Evolutionary conservation across 176 grass and related monocot genomes (phyloP), one percentile per base, ranked within the genome.

Genomic region (Carex myosuroides): DNA sequence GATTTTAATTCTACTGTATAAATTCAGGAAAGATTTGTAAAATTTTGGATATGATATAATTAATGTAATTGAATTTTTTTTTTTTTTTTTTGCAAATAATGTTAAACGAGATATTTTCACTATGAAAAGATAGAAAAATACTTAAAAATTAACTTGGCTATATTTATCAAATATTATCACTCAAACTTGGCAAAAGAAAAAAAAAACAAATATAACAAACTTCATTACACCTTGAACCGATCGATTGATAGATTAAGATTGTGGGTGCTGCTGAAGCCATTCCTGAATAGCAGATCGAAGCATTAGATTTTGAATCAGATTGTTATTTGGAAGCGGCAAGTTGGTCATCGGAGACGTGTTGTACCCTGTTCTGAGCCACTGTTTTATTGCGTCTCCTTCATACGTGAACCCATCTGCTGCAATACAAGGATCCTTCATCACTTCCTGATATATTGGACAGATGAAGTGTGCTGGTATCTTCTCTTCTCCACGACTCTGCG

Each of bases 371-470:
- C 89, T 81, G 10, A 94, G 65, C 88, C 94, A 97, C 0, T 66
- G 80, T 13, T 22, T 89, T 86, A 85, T 87, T 4, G 85, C 88
- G 7, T 88, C 82, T 46, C 72, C 84, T 83, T 97, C 94, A 54
- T 91, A 97, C 13, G 86, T 90, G 86, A 91, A 87, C 5, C 89
- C 89, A 29, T 97, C 92, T 29, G 89, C 89, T 9, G 92, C 92
- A 20, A 87, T 84, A 12, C 79, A 84, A 56, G 90, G 92, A 63
- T 90, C 89, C 24, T 53, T 87, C 92, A 90, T 91, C n/a, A 89
- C 22, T 52, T 91, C 92, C 92, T 84, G 90, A 22, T 63, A 75
- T 22, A 95, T 92, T 0, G 93, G 90, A 84, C 93, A 92, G 53
- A 95, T 80, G 20, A 92, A 95, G 66, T 91, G 90, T 21, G 87